Evolutionary conservation across 2,329 filamentous ascomycete genomes (phyloP).

Genomic region (Diplodia intermedia): DNA sequence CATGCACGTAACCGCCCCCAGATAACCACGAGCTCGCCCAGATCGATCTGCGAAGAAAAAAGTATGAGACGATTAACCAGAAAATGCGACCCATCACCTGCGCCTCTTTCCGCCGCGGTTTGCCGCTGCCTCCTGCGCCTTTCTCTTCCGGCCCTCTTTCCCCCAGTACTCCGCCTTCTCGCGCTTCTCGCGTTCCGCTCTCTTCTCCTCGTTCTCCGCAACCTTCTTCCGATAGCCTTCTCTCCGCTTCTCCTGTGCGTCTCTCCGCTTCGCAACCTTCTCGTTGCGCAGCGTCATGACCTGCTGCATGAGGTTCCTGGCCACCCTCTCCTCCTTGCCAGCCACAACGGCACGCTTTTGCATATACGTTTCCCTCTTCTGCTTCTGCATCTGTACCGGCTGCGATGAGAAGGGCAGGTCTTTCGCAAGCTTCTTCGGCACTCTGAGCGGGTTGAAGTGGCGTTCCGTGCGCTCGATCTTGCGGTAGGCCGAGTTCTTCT

Average conservation of each 20-base stretch:
- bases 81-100: slow-evolving; percentile 25
- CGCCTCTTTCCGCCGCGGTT: slow-evolving; percentile 28
- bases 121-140: slow-evolving; percentile 56
- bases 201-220: slow-evolving; percentile 82
- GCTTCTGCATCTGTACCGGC: slow-evolving; percentile 79
- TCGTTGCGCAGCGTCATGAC: slow-evolving; percentile 89
- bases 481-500: slow-evolving; percentile 86
- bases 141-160: slow-evolving; percentile 83
- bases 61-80: not conserved
- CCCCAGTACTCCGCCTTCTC: slow-evolving; percentile 94
- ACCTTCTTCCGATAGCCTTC: slow-evolving; percentile 83
- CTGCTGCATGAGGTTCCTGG: slow-evolving; percentile 89
- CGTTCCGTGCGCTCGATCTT: slow-evolving; percentile 60
- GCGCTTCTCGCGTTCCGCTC: slow-evolving; percentile 82
- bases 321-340: slow-evolving; percentile 83
- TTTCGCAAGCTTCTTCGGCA: slow-evolving; percentile 81
- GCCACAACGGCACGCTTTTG: slow-evolving; percentile 92
- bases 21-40: slow-evolving; percentile 28
- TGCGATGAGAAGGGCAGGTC: slow-evolving; percentile 92
- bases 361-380: slow-evolving; percentile 84
- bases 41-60: slow-evolving; percentile 27
- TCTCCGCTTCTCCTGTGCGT: slow-evolving; percentile 87
- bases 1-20: slow-evolving; percentile 29
- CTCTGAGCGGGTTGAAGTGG: slow-evolving; percentile 67
- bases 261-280: slow-evolving; percentile 80